phyloP scores from a whole-genome alignment of 345 rosid species.

The Noccaea bulbosa region DNA sequence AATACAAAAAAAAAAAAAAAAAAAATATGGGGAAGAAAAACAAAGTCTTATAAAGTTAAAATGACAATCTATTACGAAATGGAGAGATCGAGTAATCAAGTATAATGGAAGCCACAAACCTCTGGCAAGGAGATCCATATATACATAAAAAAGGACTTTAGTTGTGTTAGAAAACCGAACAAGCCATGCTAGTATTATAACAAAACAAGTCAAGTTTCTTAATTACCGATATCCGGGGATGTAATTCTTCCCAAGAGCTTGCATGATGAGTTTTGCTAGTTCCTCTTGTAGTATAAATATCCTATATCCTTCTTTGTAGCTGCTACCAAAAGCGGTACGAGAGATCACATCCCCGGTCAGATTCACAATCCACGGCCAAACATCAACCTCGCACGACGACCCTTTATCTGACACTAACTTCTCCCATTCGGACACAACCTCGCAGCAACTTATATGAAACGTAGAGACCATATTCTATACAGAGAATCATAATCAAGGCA shows the following conservation, averaged over 20 bases:
- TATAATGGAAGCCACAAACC: conserved; percentile 7
- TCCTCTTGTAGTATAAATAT: conserved; percentile 47
- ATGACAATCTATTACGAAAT: too few relatives aligned
- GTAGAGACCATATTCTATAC: conserved; percentile 40
- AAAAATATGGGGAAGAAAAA: too few relatives aligned
- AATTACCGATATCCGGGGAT: conserved; percentile 48
- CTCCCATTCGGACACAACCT: conserved; percentile 44
- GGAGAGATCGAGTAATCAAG: background rate
- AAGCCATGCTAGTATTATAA: conserved; percentile 5
- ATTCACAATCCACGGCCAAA: conserved; percentile 46
- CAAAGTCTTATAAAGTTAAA: too few relatives aligned
- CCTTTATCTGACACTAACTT: conserved; percentile 32
- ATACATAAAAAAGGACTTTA: background rate
- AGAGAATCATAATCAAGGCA: background rate
- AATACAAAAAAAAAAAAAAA: too few relatives aligned
- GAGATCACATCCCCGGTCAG: conserved; percentile 52
- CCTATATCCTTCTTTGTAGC: conserved; percentile 47
- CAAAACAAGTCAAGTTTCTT: conserved; percentile 10
- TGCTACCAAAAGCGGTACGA: conserved; percentile 52
- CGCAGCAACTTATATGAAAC: conserved; percentile 38
- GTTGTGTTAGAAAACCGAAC: background rate
- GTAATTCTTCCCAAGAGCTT: conserved; percentile 27
- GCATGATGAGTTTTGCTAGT: conserved; percentile 29
- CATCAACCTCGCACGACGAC: conserved; percentile 44
- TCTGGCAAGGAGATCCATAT: background rate